Evolutionary conservation across 164 flowering plant genomes (phyloP), one percentile per base, ranked within the genome.

Genomic region (Protea cynaroides): DNA sequence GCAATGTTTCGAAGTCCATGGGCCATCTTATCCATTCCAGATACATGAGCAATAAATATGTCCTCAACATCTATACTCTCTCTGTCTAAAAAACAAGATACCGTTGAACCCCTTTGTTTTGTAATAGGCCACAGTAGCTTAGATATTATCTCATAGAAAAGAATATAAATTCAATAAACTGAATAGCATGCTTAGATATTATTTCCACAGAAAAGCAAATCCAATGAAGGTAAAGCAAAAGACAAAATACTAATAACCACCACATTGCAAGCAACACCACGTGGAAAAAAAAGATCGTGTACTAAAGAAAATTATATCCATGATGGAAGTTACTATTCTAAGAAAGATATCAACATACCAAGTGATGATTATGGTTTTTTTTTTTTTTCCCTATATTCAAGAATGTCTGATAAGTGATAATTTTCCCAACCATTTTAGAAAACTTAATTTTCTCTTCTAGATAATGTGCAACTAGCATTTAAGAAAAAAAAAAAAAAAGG

Each of bases 351-450:
- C 7, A 8, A n/a, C n/a, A n/a, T n/a, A n/a, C n/a, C n/a, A 93
- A 36, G 72, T 93, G 97, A 74, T 93, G 74, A 63, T n/a, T 90
- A 89, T 69, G n/a, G n/a, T 93, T 97, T 74, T 91, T 83, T 78
- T 75, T 88, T 97, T 90, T 93, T 74, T 93, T 96, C n/a, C n/a
- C n/a, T n/a, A 97, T 93, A 76, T 93, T 90, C 72, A 93, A 73
- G 58, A 93, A 90, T 43, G 88, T 60, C 66, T n/a, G n/a, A n/a
- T n/a, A n/a, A n/a, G n/a, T 93, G 98, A 70, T 93, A 93, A 71
- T 97, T 97, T 65, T 93, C 98, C 23, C 96, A 86, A 25, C 98
- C 98, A 64, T 97, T 96, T 97, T 97, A 93, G 52, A 93, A 93
- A 25, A 93, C 97, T 78, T 77, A 93, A 69, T 93, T 93, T 72